Base-by-base conservation (phyloP, 176 grass and related monocot genomes). In the Avena eriantha region DNA sequence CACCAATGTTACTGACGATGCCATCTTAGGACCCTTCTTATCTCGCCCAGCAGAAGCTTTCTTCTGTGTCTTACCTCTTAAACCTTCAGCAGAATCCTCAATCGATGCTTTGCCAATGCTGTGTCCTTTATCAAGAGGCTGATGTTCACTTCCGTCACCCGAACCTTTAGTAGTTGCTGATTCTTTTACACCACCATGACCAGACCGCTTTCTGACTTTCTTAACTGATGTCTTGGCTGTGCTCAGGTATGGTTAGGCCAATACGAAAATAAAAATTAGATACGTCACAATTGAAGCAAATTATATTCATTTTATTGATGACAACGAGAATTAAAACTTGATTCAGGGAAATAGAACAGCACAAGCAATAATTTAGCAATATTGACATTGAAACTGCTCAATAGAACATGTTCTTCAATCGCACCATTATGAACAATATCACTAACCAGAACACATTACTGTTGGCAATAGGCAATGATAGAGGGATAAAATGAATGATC, bases 51-150 rank as follows among this genome's bases (percentile, higher is more conserved):
- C 17, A 74, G 36, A 45, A 85, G 11, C 77, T 46, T 19, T 59
- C 51, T 88, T 85, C 14, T 58, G 49, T 84, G 56, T 80, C 81
- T 84, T 87, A 17, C 41, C 54, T 74, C 76, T 87, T 60, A 65
- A 73, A 79, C 76, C 50, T 59, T 69, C 69, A 83, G 22, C 69
- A 61, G 86, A 85, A 81, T 55, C 66, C 22, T 68, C 82, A 88
- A 36, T 75, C 64, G 21, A 68, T 86, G 76, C 66, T 89, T 79
- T 55, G 4, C 69, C 34, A 17, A 66, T 9, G 65, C 61, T 41
- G 1, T 16, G 14, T 14, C 13, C 13, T 5, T 53, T 53, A 53
- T 53, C 50, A 53, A 80, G 45, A 47, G 9, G 45, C 22, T 68
- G 70, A 3, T 49, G 19, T 71, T 72, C 8, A 22, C 23, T 59